Base-by-base conservation (phyloP, 2,329 filamentous ascomycete genomes). In the Mycosphaerelloides madeirae region DNA sequence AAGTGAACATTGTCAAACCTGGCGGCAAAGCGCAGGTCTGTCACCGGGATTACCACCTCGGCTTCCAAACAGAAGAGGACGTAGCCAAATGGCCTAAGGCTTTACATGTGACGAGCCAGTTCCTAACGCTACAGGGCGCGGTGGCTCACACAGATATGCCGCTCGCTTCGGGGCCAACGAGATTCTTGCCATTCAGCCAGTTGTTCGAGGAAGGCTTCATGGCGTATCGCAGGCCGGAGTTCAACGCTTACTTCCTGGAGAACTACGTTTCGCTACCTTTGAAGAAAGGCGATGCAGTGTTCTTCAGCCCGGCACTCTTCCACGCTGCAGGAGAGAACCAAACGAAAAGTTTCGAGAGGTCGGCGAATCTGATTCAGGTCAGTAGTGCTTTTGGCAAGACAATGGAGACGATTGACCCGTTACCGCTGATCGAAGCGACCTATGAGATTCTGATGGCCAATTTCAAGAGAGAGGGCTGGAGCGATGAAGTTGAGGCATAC, bases 31-130 rank as follows among this genome's bases (percentile, higher is more conserved):
- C 80, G 1, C 80, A 84, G 55, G 71, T 75, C 20, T 68, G 67
- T 6, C 80, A 84, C 56, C 70, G 80, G 1, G 80, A 84, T 56
- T 83, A 83, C 56, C 80, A 83, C 54, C 69, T 84, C 1, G 80
- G 80, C 0, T 83, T 83, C 62, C 78, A 81, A 59, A 76, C 73
- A 0, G 57, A 68, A 2, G 69, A 70, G 6, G 64, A 64, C 1
- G 73, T 69, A 33, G 67, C 68, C 0, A 62, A 57, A 14, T 78
- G 75, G 47, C 79, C 80, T 0, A 70, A 68, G 31, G 69, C 69
- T 0, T 68, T 74, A 59, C 80, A 84, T 33, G 51, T 71, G 1
- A 72, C 77, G 0, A 77, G 70, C 19, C 77, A 79, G 55, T 73
- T 76, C 44, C 62, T 84, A 19, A 83, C 80, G 2, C 65, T 84